A percentile compares a stretch with the other conserved stretches of the same genome.
phyloP scores from a whole-genome alignment of 2,329 filamentous ascomycete genomes.

The Didymosphaeria variabile region DNA sequence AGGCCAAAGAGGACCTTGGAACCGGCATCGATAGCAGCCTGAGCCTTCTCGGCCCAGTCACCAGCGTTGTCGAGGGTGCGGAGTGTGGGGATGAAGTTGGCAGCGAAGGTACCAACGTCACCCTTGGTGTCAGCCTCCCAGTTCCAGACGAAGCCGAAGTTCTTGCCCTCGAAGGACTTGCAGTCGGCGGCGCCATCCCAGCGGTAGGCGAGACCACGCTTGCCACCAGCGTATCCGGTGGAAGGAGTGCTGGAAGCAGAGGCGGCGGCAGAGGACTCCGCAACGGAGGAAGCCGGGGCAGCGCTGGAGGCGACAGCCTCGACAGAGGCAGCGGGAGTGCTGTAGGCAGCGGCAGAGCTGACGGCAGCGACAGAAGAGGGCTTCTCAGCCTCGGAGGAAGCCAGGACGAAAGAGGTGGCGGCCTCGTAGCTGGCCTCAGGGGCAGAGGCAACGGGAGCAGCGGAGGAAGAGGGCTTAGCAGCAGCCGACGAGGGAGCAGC shows the following conservation, averaged over 20 bases:
- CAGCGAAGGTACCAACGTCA: slow-evolving; percentile 52
- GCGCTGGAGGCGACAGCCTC: slow-evolving; percentile 9
- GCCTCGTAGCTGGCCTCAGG: slow-evolving; percentile 12
- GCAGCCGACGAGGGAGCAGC: neutral
- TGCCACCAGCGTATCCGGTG: slow-evolving; percentile 50
- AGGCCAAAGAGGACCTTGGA: slow-evolving; percentile 49
- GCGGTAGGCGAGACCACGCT: slow-evolving; percentile 73
- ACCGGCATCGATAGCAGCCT: slow-evolving; percentile 43
- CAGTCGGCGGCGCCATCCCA: slow-evolving; percentile 64
- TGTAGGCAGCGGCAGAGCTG: slow-evolving; percentile 1
- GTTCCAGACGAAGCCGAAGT: slow-evolving; percentile 72
- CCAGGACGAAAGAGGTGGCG: slow-evolving; percentile 21
- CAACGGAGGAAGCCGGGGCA: slow-evolving; percentile 19
- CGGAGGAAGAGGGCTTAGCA: slow-evolving; percentile 23
- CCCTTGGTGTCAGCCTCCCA: slow-evolving; percentile 61
- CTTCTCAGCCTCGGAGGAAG: slow-evolving; percentile 11
- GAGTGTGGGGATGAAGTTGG: slow-evolving; percentile 68
- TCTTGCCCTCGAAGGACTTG: slow-evolving; percentile 58
- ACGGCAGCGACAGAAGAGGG: neutral
- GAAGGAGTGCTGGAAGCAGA: slow-evolving; percentile 33
- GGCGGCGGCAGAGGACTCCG: slow-evolving; percentile 24
- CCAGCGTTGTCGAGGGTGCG: slow-evolving; percentile 35
- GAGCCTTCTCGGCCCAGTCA: slow-evolving; percentile 52
- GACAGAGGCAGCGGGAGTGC: slow-evolving; percentile 4
- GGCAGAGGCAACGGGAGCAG: slow-evolving; percentile 23